A percentile compares a stretch with the other conserved stretches of the same genome.
These are phyloP conservation scores for Fusarium pseudocircinatum DNA, from an alignment of 2,329 filamentous ascomycete genomes.

Conservation along the genomic window DNA sequence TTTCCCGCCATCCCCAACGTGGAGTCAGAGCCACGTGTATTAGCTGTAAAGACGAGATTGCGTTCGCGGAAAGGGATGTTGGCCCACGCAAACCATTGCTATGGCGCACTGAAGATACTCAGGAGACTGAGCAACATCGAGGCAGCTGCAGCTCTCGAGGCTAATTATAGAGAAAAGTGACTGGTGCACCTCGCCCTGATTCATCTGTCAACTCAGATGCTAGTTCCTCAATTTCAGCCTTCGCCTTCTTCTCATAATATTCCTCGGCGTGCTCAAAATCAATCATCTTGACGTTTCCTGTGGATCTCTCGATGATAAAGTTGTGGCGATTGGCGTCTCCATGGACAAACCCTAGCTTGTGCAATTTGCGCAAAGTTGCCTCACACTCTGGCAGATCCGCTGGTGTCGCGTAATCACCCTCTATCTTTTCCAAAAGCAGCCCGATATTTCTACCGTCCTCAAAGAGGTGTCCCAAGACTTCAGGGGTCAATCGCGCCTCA, in stretches of 20 bases:
- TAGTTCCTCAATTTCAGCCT: background rate
- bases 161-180: background rate
- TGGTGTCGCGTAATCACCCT: background rate
- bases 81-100: accelerated
- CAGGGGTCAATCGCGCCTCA: accelerated
- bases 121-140: accelerated
- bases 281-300: background rate
- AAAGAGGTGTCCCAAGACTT: background rate
- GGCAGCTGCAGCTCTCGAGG: background rate
- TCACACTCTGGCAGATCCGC: background rate
- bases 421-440: background rate
- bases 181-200: background rate
- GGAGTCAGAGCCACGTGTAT: background rate
- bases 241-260: background rate
- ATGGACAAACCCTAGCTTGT: background rate
- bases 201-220: background rate
- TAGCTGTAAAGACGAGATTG: background rate
- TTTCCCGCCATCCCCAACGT: too few relatives aligned
- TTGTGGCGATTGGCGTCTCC: background rate
- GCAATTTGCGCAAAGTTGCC: background rate
- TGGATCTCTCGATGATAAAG: background rate
- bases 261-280: background rate
- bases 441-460: background rate
- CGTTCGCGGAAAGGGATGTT: background rate
- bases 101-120: background rate